A percentile compares a stretch with the other conserved stretches of the same genome.
phyloP scores from a whole-genome alignment of 2,329 filamentous ascomycete species.

The Neophaeococcomyces mojaviensis region DNA sequence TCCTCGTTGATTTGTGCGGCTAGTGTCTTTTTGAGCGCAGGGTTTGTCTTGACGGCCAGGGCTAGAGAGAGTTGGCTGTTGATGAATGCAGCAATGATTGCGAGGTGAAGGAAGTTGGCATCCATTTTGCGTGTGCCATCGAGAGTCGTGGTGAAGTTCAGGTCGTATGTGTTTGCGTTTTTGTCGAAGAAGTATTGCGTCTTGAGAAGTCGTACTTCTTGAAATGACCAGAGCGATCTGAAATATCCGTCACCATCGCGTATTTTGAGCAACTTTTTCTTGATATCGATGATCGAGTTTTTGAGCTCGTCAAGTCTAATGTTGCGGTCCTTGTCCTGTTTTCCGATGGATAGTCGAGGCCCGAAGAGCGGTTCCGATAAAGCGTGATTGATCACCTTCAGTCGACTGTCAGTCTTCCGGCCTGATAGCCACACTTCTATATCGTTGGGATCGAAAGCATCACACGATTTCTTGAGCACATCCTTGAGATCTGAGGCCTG shows the following conservation, averaged over 20 bases:
- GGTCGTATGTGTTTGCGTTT: background rate
- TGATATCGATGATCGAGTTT: background rate
- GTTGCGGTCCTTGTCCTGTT: background rate
- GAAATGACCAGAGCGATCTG: slow-evolving; percentile 7
- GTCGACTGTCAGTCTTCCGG: background rate
- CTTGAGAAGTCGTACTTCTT: slow-evolving; percentile 1
- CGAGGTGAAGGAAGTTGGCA: background rate
- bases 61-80: background rate
- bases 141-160: background rate
- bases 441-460: too few species aligned
- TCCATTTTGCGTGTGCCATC: background rate
- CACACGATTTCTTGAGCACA: background rate
- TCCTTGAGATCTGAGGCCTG: background rate
- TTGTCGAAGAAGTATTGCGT: slow-evolving; percentile 3
- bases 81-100: background rate
- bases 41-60: background rate
- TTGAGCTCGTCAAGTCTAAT: background rate
- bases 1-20: background rate
- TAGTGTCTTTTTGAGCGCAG: background rate
- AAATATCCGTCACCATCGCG: slow-evolving; percentile 3
- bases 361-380: background rate
- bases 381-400: background rate
- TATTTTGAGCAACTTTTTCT: background rate
- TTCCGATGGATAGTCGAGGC: background rate
- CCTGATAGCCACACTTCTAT: background rate